Conservation (phyloP, 345 rosid species). For the Orychophragmus violaceus region DNA sequence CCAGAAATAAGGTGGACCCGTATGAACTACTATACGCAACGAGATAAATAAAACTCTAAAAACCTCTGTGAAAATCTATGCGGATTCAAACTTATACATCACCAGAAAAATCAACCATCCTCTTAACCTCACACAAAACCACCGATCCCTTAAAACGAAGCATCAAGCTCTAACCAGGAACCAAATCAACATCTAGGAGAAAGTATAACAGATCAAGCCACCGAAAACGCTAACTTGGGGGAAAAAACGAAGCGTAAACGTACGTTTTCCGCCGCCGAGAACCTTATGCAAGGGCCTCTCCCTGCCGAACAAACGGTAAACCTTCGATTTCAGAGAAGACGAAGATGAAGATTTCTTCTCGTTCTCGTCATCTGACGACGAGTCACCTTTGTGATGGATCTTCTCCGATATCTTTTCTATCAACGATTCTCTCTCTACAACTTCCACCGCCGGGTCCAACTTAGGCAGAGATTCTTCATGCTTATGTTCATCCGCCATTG, state of each 20-base stretch:
- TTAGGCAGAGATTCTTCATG: slow-evolving; percentile 13
- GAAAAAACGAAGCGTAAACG: neutral
- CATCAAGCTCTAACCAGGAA: neutral
- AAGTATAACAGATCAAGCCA: neutral
- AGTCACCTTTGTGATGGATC: slow-evolving; percentile 39
- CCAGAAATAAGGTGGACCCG: too few relatives aligned
- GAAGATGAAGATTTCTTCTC: slow-evolving; percentile 21
- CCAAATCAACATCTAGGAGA: neutral
- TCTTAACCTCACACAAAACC: too few relatives aligned
- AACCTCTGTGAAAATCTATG: neutral
- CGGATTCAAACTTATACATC: neutral
- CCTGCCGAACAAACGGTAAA: slow-evolving; percentile 72
- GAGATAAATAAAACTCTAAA: neutral
- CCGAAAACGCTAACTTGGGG: too few relatives aligned
- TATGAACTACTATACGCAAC: too few relatives aligned
- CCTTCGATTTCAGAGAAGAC: slow-evolving; percentile 25
- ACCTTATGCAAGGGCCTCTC: slow-evolving; percentile 37
- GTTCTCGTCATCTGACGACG: slow-evolving; percentile 29
- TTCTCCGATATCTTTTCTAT: slow-evolving; percentile 32
- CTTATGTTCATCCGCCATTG: slow-evolving; percentile 33
- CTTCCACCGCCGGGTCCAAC: slow-evolving; percentile 12
- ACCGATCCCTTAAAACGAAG: neutral
- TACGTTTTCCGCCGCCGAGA: slow-evolving; percentile 36
- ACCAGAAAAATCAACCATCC: neutral
- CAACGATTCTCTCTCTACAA: slow-evolving; percentile 32